Evolutionary conservation across 2,329 filamentous ascomycete genomes (phyloP).

Genomic region (Lasiodiplodia sp.): DNA sequence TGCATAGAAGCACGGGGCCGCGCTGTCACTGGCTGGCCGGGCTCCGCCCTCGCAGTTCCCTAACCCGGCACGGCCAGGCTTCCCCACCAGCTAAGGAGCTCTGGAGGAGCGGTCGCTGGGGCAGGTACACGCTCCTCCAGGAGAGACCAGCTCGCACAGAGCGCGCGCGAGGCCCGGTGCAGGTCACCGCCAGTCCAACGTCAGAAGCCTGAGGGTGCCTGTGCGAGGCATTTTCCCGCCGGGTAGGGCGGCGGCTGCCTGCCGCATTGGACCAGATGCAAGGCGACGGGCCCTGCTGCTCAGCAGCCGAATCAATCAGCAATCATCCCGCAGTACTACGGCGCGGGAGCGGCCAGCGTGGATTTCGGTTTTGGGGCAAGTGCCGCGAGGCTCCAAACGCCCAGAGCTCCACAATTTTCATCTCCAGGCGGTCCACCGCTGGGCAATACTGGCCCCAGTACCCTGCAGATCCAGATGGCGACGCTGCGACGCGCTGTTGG

Average conservation of each 20-base stretch:
- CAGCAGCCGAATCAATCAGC: background rate
- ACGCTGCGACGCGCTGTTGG: conserved; percentile 14
- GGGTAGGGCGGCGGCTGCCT: conserved; percentile 16
- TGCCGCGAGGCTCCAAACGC: conserved; percentile 20
- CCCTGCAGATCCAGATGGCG: conserved; percentile 30
- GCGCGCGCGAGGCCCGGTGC: conserved; percentile 25
- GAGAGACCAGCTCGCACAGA: conserved; percentile 22
- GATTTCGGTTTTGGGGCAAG: conserved; percentile 8
- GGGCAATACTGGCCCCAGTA: conserved; percentile 26
- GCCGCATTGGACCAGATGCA: conserved; percentile 18
- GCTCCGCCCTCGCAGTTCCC: conserved; percentile 21
- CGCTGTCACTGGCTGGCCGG: conserved; percentile 15
- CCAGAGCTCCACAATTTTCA: conserved; percentile 25
- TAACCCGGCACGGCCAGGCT: conserved; percentile 15
- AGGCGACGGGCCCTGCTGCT: background rate
- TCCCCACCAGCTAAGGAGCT: conserved; percentile 9
- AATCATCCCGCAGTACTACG: conserved; percentile 8
- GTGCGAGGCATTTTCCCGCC: conserved; percentile 20
- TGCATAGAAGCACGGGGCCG: conserved; percentile 21
- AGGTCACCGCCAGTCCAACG: conserved; percentile 27
- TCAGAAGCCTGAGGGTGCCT: conserved; percentile 10
- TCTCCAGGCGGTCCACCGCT: conserved; percentile 30
- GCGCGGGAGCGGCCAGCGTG: conserved; percentile 15
- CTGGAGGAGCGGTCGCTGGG: conserved; percentile 17
- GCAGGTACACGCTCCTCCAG: conserved; percentile 9